Evolutionary conservation across 1,284 basidiomycete genomes (phyloP), one percentile per base, ranked within the genome.

Genomic region (Sporisorium sorghi): DNA sequence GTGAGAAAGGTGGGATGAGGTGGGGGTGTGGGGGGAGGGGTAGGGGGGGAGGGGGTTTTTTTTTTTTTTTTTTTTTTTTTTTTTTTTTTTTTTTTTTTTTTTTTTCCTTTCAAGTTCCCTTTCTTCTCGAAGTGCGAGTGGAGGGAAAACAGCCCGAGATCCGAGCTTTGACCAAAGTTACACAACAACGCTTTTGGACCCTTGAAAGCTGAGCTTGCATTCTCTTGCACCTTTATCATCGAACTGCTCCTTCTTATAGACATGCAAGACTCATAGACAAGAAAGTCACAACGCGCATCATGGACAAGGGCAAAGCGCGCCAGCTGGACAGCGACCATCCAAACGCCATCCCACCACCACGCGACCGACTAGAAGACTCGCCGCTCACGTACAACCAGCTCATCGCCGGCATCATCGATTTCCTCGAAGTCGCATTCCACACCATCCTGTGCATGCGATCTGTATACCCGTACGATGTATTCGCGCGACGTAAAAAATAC

Each of bases 361-460:
- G 61, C 3, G 72, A 77, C 28, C 58, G 55, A 11, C n/a, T 68
- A 19, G 52, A 70, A 46, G 67, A 71, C 44, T 77, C 75, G 21
- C 66, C 71, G 3, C 57, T 77, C 7, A 63, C 72, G 11, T 77
- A 74, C 65, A 71, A 77, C 46, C 65, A 77, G 55, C 64, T 72
- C 24, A 55, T 77, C 23, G 57, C 68, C 4, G 59, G 64, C 42
- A 57, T 77, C 63, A 47, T 72, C 26, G 64, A 77, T 12, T 77
- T 77, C 32, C 65, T 98, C 77, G 95, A 98, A 84, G 92, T 95
- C 24, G 92, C 93, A 2, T 90, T 97, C 63, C 94, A 97, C 83
- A 91, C 91, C 1, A 92, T 98, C 65, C 88, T 98, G 1, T 96
- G 93, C 80, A 89, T 94, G 24, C 90, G 95, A 24, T 90, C 91